Conservation (phyloP, 768 basidiomycete genomes). For the Mycena leptocephala region DNA sequence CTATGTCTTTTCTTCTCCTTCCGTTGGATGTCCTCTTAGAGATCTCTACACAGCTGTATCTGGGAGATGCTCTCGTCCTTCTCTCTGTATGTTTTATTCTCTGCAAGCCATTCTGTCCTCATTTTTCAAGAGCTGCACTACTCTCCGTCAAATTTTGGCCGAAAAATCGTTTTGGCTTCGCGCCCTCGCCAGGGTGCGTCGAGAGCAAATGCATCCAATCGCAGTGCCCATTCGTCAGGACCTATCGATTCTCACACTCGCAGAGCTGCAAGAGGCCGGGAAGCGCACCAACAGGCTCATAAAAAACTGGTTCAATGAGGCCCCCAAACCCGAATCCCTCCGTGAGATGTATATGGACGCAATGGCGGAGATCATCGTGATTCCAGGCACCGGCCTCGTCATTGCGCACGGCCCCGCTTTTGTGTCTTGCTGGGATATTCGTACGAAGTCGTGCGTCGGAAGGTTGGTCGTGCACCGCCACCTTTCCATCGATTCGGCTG, state of each 20-base stretch:
- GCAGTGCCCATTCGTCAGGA: neutral
- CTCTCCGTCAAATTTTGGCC: too few relatives aligned
- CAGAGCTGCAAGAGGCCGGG: neutral
- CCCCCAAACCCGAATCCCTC: neutral
- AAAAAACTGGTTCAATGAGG: neutral
- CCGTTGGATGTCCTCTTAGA: too few relatives aligned
- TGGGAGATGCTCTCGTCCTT: too few relatives aligned
- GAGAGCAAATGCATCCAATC: neutral
- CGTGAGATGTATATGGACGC: neutral
- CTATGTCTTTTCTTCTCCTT: too few relatives aligned
- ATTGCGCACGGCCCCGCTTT: neutral
- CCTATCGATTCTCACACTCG: neutral
- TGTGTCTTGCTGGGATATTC: constrained; percentile 6
- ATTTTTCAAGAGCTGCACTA: too few relatives aligned
- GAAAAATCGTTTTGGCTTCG: too few relatives aligned
- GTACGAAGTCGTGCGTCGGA: neutral
- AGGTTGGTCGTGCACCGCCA: neutral
- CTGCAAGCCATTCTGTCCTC: too few relatives aligned
- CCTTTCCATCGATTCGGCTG: neutral
- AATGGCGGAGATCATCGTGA: neutral
- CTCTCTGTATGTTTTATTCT: too few relatives aligned
- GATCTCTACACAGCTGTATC: too few relatives aligned
- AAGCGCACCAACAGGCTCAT: constrained; percentile 1
- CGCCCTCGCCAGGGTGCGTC: too few relatives aligned
- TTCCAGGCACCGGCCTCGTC: neutral